Evolutionary conservation across 1,284 basidiomycete species (phyloP).

Genomic region (Testicularia cyperi): DNA sequence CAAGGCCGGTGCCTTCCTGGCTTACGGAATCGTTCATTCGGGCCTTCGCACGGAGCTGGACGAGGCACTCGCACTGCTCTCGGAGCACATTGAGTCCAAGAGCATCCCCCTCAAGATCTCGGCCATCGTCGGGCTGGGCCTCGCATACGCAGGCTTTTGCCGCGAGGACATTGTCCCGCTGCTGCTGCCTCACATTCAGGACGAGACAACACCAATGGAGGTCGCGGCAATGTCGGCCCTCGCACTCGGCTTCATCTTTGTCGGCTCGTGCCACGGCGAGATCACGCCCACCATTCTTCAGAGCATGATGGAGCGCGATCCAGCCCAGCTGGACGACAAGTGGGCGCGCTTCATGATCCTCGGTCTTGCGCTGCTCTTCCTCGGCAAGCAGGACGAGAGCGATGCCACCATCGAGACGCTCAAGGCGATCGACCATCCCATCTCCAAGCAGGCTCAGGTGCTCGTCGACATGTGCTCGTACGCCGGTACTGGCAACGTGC

Average conservation of each 20-base stretch:
- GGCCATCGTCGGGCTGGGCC: conserved; percentile 73
- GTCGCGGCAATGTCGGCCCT: conserved; percentile 82
- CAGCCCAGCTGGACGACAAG: conserved; percentile 64
- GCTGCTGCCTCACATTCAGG: conserved; percentile 52
- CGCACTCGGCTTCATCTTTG: conserved; percentile 90
- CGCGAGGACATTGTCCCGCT: conserved; percentile 73
- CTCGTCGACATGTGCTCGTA: conserved; percentile 93
- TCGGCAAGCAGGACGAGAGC: conserved; percentile 69
- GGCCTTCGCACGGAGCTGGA: conserved; percentile 91
- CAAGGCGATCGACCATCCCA: conserved; percentile 89
- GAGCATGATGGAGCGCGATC: conserved; percentile 72
- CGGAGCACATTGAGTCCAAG: conserved; percentile 87
- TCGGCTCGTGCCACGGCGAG: conserved; percentile 92
- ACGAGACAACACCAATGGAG: conserved; percentile 72
- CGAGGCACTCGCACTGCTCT: conserved; percentile 84
- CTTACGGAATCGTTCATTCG: conserved; percentile 88
- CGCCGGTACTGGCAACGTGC: conserved; percentile 92
- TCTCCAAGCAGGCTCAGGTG: conserved; percentile 86
- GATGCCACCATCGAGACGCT: conserved; percentile 94
- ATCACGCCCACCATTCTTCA: conserved; percentile 86
- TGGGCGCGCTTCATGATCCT: conserved; percentile 90
- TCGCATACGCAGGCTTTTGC: conserved; percentile 91
- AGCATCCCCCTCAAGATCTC: conserved; percentile 80
- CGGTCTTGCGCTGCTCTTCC: conserved; percentile 85
- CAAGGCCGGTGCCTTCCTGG: conserved; percentile 92